Evolutionary conservation across 495 filamentous ascomycete genomes (phyloP), one percentile per base, ranked within the genome.

Genomic region (Talaromyces nanjingensis): DNA sequence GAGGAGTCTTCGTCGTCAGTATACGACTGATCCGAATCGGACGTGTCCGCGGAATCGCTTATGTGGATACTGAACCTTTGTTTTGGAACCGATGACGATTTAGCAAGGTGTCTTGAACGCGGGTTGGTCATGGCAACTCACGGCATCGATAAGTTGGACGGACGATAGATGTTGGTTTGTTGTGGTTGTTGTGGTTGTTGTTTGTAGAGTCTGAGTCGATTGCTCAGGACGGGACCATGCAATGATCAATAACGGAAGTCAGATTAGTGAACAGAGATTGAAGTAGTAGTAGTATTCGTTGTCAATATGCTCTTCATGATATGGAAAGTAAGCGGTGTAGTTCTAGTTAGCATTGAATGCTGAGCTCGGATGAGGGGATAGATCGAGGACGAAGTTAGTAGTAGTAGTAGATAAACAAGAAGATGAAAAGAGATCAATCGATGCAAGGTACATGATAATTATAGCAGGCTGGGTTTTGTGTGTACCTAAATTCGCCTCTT

Each of bases 1-100:
- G 81, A 83, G 34, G 79, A 83, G 53, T 74, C 80, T 70, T 84
- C 83, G 63, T 82, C 84, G 72, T 86, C 84, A 47, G 76, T 64
- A 63, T 73, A 77, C 22, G 72, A 78, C 52, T 71, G 65, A 62
- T 83, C 79, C 67, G 79, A 81, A 65, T 69, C 76, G 67, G 75
- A 70, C 56, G 67, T 70, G 66, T 69, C 68, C 67, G 70, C 70
- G 66, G 72, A 73, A 64, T 73, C 45, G 45, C 45, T 77, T 68
- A 84, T 81, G 11, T 73, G 78, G 62, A 84, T 82, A 67, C 78
- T 80, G 72, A 79, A 73, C 74, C 83, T 84, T 65, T 34, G 42
- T 27, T 37, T 37, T 11, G 27, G 27, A 33, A 33, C 25, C 54
- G 22, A 67, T 63, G 31, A 63, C 31, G 29, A 60, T 49, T 65